Evolutionary conservation across 2,329 filamentous ascomycete species (phyloP).

Genomic region (Huntiella decipiens): DNA sequence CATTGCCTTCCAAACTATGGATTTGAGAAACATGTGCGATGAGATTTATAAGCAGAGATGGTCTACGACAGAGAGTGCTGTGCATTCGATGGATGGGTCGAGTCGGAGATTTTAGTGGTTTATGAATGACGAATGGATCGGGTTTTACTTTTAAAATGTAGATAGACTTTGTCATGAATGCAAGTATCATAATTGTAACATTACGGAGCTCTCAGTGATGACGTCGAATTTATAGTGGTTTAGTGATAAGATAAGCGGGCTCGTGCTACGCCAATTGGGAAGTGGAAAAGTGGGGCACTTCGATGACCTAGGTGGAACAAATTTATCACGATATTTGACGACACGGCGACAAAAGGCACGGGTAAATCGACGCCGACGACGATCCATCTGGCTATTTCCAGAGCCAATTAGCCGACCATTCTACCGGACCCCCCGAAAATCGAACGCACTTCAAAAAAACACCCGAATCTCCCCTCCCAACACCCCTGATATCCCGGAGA

Average conservation of each 20-base stretch:
- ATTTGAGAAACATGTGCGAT: slow-evolving; percentile 3
- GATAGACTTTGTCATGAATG: neutral
- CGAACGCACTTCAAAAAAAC: too few relatives aligned
- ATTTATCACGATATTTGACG: slow-evolving; percentile 1
- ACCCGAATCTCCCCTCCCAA: too few relatives aligned
- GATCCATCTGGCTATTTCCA: too few relatives aligned
- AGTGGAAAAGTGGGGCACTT: neutral
- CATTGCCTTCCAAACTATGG: slow-evolving; percentile 24
- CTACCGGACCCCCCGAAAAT: too few relatives aligned
- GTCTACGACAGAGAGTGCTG: slow-evolving; percentile 1
- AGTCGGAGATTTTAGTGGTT: slow-evolving; percentile 6
- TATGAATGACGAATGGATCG: neutral
- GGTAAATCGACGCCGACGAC: too few relatives aligned
- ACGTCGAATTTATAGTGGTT: neutral
- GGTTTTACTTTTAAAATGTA: neutral
- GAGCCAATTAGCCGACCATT: too few relatives aligned
- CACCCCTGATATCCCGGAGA: too few relatives aligned
- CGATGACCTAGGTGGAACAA: neutral
- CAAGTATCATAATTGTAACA: neutral
- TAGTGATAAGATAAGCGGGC: slow-evolving; percentile 9
- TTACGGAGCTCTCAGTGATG: neutral
- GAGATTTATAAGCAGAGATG: slow-evolving; percentile 9
- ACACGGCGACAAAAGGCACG: too few relatives aligned
- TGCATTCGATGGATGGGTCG: slow-evolving; percentile 5
- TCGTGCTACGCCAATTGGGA: neutral